These are phyloP conservation scores for Hansenula lynferdii DNA, from an alignment of 1,139 yeast species.

Conservation along the genomic window DNA sequence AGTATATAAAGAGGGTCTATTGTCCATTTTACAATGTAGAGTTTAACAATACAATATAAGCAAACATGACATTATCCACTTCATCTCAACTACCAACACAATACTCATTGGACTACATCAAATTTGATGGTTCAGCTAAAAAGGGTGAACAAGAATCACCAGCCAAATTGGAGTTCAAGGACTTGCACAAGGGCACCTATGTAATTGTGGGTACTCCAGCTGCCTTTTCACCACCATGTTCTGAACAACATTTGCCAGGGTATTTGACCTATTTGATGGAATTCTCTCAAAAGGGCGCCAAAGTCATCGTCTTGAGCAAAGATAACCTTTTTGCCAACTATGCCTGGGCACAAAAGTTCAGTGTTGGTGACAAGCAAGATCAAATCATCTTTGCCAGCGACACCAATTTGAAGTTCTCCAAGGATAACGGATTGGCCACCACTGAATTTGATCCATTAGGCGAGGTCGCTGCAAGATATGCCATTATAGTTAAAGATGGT, in stretches of 20 bases:
- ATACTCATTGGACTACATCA: neutral
- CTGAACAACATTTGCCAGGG: slow-evolving; percentile 75
- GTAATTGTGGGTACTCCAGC: slow-evolving; percentile 82
- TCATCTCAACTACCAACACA: neutral
- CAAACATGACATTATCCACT: neutral
- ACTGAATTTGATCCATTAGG: slow-evolving; percentile 53
- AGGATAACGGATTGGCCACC: slow-evolving; percentile 46
- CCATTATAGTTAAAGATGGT: slow-evolving; percentile 61
- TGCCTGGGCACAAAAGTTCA: slow-evolving; percentile 75
- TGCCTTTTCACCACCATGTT: slow-evolving; percentile 89
- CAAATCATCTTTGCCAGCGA: slow-evolving; percentile 67
- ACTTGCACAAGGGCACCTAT: slow-evolving; percentile 6
- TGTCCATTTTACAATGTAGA: neutral
- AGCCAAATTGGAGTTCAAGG: neutral
- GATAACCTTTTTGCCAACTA: slow-evolving; percentile 76
- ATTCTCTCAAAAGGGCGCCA: slow-evolving; percentile 54
- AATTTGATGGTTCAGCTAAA: neutral
- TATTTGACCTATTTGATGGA: slow-evolving; percentile 38
- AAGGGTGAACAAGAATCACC: slow-evolving; percentile 2
- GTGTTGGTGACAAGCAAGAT: slow-evolving; percentile 27
- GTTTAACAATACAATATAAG: neutral
- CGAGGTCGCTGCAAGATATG: slow-evolving; percentile 50
- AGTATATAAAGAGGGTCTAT: neutral
- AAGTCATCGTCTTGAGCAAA: slow-evolving; percentile 62
- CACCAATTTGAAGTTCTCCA: slow-evolving; percentile 55